Base-by-base conservation (phyloP, 148 eudicot genomes). In the Dysphania ambrosioides region DNA sequence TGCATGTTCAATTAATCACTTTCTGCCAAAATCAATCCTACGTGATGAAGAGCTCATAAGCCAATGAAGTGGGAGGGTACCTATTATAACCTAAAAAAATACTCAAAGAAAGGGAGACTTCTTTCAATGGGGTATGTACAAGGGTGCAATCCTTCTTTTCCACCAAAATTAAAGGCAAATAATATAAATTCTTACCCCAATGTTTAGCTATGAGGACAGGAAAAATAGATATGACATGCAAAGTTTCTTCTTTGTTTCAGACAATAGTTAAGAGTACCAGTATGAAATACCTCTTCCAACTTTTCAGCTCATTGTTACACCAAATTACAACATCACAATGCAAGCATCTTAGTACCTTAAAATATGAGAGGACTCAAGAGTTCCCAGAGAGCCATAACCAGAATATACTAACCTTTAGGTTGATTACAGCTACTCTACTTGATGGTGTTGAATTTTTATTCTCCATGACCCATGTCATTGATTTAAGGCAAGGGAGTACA, bases 381-480 rank as follows among this genome's bases (percentile, higher is more conserved):
- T 55, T 57, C 29, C 36, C 72, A 70, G 56, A 44, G 35, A 77
- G 24, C 51, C 18, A 47, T 10, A 73, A 69, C 34, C 38, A 35
- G 27, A 51, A 65, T 27, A 53, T 27, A 71, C 79, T 73, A 79
- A 91, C 97, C 98, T 93, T 93, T 68, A 93, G 77, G 79, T 85
- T 89, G 81, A 93, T 91, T 65, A 93, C 88, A 72, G 98, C 98
- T 63, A 89, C 86, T 83, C 91, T 91, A 83, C 89, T 89, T 29
- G 83, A 90, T 30, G 97, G 97, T 41, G 79, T 31, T 27, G 84
- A 85, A 83, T 76, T 84, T 74, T 88, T 93, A 65, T 89, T 88
- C 86, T 93, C 95, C 98, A 89, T 91, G 64, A 79, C 91, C 98
- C 98, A 93, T 62, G 97, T 93, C 97, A 93, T 89, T 80, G 97